Base-by-base conservation (phyloP, 352 stramenopile genomes). In the Globisporangium uncinulatum region DNA sequence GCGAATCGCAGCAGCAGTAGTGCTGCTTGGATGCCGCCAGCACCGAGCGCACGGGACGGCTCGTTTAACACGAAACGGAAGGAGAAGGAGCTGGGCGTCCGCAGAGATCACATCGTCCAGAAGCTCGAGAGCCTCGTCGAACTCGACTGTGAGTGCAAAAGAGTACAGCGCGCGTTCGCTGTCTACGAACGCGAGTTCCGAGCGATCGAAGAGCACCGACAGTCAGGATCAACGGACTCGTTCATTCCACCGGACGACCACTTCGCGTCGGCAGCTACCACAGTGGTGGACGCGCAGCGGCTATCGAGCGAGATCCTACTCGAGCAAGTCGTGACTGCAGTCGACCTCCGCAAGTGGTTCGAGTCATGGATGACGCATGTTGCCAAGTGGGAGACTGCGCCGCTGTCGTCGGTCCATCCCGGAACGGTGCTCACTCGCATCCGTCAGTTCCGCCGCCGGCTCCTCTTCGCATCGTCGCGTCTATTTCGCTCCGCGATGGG, bases 341-440 rank as follows among this genome's bases (percentile, higher is more conserved):
- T 87, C n/a, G 77, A 89, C 21, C 63, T 87, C 21, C 66, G 75
- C 4, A 65, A 76, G 15, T 87, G 79, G 79, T 87, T 72, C 37
- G 32, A 50, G 7, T 73, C 76, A 2, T 89, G 79, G 79, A 69
- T 51, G 3, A 62, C 62, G 10, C 24, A 86, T 15, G 71, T 73
- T 19, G 59, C 65, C 0, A 86, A 86, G 48, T 87, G 76, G 79
- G 36, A 71, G 13, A 57, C 58, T 0, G 59, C 71, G 1, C 71
- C 73, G 6, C 42, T 89, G 4, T 45, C 63, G 10, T 58, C 58
- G 6, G 56, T 87, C 6, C 77, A 87, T 55, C 65, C 74, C 19
- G 72, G 65, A 20, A 62, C 70, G 1, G 70, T 87, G n/a, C 56
- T 81, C 14, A 83, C 74, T 43, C 71, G 75, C 24, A 67, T 87